Conservation (phyloP, 164 flowering plant genomes). For the Tetracentron sinense region DNA sequence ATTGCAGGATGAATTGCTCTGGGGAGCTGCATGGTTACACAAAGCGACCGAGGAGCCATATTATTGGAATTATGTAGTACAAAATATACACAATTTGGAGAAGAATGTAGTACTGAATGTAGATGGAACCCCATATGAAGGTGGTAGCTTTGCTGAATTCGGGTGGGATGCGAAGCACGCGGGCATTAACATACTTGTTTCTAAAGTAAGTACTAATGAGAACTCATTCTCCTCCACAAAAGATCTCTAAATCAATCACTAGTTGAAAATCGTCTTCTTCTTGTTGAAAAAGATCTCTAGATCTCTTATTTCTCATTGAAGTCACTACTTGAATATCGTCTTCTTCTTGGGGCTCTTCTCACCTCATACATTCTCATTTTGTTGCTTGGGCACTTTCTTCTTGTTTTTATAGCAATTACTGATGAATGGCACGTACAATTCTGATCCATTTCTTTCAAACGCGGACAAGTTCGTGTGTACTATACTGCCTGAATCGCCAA, state of each 20-base stretch:
- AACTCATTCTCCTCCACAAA: background rate
- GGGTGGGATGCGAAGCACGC: conserved; percentile 57
- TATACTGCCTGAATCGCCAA: conserved; percentile 54
- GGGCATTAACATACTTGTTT: conserved; percentile 39
- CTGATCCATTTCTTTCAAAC: conserved; percentile 18
- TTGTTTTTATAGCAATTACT: conserved; percentile 10
- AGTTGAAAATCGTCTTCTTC: background rate
- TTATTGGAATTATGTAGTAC: conserved; percentile 32
- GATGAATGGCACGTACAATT: background rate
- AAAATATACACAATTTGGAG: conserved; percentile 21
- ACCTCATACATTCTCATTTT: too few relatives aligned
- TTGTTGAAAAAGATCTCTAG: too few relatives aligned
- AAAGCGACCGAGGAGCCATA: conserved; percentile 25
- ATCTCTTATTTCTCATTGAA: too few relatives aligned
- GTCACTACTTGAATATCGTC: too few relatives aligned
- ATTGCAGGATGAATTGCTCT: conserved; percentile 46
- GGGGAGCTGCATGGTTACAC: conserved; percentile 58
- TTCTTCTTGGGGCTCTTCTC: too few relatives aligned
- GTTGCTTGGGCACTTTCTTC: too few relatives aligned
- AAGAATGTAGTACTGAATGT: background rate
- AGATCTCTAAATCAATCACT: background rate
- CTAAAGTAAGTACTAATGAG: conserved; percentile 24
- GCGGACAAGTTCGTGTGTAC: conserved; percentile 45
- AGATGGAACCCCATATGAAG: background rate
- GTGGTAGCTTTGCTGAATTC: conserved; percentile 37